Evolutionary conservation across 805 yeast genomes (phyloP), one percentile per base, ranked within the genome.

Genomic region (Saccharomycopsis sp.): DNA sequence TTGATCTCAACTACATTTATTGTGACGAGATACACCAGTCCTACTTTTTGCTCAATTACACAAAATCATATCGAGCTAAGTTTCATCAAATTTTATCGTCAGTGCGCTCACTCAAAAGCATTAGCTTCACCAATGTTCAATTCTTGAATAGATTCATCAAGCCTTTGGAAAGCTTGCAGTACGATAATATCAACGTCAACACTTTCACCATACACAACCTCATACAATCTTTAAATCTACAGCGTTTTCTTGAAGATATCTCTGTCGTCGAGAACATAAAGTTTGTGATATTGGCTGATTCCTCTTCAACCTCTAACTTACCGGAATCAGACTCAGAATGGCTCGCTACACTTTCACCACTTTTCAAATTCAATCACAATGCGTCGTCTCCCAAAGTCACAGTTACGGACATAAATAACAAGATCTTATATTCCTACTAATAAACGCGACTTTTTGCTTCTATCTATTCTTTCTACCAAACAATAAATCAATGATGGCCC

Each of bases 11-110:
- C 14, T 18, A 53, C 20, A 34, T 16, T 18, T 53, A 18, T 24
- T 53, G 24, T 41, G 56, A 53, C 34, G 56, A 53, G 34, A 34
- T 44, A 14, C 37, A 40, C 24, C 24, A 16, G n/a, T 53, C 56
- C n/a, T 53, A 53, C 21, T 53, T 53, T 18, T 41, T 53, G 24
- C 8, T 24, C 20, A 53, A 53, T 24, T 53, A 44, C 16, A 44
- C 48, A 16, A 44, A 44, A 12, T 44, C 48, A 7, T 44, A 44
- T 44, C 18, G 48, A 44, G 21, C 21, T 12, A 44, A 44, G 21
- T 44, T 44, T 16, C 21, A 12, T 7, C 48, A 44, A 12, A 44
- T 44, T 16, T 12, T 44, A 44, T 16, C 18, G 18, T 44, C 48
- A 16, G 21, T 12, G 8, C 8, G 12, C 16, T n/a, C 18, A 12